These are phyloP conservation scores for Ogataea henricii DNA, from an alignment of 805 yeast species.

Conservation along the genomic window DNA sequence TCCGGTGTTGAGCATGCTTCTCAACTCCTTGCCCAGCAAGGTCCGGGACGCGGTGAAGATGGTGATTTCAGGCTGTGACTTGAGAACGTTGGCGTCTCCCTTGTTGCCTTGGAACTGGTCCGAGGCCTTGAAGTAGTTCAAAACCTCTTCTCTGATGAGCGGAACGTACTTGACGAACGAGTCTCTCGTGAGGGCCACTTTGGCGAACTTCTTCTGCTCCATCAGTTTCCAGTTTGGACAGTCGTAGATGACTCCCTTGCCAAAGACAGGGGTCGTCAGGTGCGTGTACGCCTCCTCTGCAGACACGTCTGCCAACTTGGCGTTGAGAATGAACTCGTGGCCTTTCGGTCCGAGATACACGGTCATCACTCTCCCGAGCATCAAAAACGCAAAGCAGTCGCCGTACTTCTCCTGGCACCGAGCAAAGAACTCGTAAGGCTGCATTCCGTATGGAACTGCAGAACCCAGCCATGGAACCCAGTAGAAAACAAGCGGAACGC, in stretches of 20 bases:
- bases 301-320: conserved; percentile 83
- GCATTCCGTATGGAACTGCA: conserved; percentile 86
- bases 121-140: conserved; percentile 60
- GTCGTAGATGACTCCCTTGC: conserved; percentile 96
- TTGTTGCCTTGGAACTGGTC: conserved; percentile 44
- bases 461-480: conserved; percentile 97
- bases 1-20: conserved; percentile 75
- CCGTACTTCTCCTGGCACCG: conserved; percentile 81
- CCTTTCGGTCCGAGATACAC: conserved; percentile 97
- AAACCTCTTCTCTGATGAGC: conserved; percentile 74
- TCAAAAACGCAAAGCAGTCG: conserved; percentile 86
- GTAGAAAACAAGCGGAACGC: conserved; percentile 89
- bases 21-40: conserved; percentile 87
- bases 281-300: conserved; percentile 97
- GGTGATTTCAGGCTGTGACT: conserved; percentile 91
- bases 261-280: conserved; percentile 98
- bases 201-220: conserved; percentile 98
- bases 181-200: conserved; percentile 82
- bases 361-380: conserved; percentile 91
- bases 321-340: conserved; percentile 92
- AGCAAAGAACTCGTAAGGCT: conserved; percentile 88
- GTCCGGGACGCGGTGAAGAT: conserved; percentile 95
- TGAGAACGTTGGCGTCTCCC: conserved; percentile 70
- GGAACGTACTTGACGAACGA: conserved; percentile 88
- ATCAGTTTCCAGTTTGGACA: conserved; percentile 90